Base-by-base conservation (phyloP, 2,329 filamentous ascomycete genomes). In the Didymella glomerata region DNA sequence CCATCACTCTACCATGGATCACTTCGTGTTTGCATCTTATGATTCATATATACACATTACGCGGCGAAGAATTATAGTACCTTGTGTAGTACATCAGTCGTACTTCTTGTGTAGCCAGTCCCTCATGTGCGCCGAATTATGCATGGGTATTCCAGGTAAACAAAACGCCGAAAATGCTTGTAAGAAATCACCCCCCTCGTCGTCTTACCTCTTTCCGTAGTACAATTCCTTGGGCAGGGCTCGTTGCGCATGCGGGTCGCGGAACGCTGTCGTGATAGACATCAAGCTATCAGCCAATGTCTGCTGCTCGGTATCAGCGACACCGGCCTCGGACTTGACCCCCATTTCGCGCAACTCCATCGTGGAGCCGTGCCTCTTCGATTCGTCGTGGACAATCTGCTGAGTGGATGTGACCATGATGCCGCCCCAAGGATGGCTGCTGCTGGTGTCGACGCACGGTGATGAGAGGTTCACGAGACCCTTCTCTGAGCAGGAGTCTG, bases 271-370 rank as follows among this genome's bases (percentile, higher is more conserved):
- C 2, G 71, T 76, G 22, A 76, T 74, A 1, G 65, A 57, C 65
- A 76, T 69, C 30, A 76, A 47, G 27, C 57, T 64, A 47, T 82
- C 80, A 4, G 77, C 78, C 63, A 79, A 69, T 0, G 78, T 81
- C 54, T 71, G 70, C 57, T 79, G 75, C 58, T 81, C 79, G 54
- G 71, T 73, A 16, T 75, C 76, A 10, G 65, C 77, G 14, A 76
- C 65, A 20, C 69, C 59, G 30, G 69, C 67, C 49, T 76, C 71
- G 11, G 71, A 66, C n/a, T 52, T 69, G 6, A 77, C 59, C 2
- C 76, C 76, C 51, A 78, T 50, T 0, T 77, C 69, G 8, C 55
- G 65, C 57, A 77, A 36, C 60, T 78, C 75, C 42, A 76, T 48
- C 0, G 64, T 61, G 0, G 52, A 59, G 2, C 62, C 63, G 8